A percentile compares a stretch with the other conserved stretches of the same genome.
phyloP scores from a whole-genome alignment of 2,329 filamentous ascomycete genomes.

The Cordyceps farinosa region DNA sequence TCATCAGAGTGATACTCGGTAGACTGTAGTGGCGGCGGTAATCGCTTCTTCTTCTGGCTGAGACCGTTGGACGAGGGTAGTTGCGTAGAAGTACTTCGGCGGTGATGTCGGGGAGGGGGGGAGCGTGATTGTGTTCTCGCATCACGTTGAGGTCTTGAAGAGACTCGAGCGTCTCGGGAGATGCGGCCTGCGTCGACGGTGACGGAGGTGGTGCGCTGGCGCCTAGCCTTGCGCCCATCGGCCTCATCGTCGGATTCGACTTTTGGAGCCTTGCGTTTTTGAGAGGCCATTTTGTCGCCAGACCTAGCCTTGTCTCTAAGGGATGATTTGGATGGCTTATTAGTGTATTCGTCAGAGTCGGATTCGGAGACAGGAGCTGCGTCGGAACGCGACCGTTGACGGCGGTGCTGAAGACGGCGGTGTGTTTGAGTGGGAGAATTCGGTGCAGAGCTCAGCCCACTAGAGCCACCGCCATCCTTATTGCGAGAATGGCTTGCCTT shows the following conservation, averaged over 20 bases:
- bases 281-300: constrained; percentile 43
- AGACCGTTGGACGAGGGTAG: constrained; percentile 54
- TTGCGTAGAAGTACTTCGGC: constrained; percentile 63
- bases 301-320: constrained; percentile 46
- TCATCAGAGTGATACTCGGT: constrained; percentile 66
- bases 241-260: constrained; percentile 57
- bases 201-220: constrained; percentile 48
- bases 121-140: constrained; percentile 51
- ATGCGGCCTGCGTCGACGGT: constrained; percentile 34
- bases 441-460: constrained; percentile 56
- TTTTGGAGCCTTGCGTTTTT: constrained; percentile 53
- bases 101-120: constrained; percentile 55
- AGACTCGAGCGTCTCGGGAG: constrained; percentile 33
- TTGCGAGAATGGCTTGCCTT: constrained; percentile 38
- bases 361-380: constrained; percentile 48
- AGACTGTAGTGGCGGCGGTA: constrained; percentile 58
- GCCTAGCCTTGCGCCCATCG: constrained; percentile 51
- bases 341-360: constrained; percentile 51
- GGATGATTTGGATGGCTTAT: constrained; percentile 38
- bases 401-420: constrained; percentile 32
- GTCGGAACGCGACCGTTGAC: constrained; percentile 33
- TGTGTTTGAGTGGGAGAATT: constrained; percentile 48
- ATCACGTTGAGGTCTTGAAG: constrained; percentile 33
- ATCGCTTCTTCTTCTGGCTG: constrained; percentile 57
- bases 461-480: constrained; percentile 47